Conservation (phyloP, 495 filamentous ascomycete genomes). For the Penicillium flavigenum region DNA sequence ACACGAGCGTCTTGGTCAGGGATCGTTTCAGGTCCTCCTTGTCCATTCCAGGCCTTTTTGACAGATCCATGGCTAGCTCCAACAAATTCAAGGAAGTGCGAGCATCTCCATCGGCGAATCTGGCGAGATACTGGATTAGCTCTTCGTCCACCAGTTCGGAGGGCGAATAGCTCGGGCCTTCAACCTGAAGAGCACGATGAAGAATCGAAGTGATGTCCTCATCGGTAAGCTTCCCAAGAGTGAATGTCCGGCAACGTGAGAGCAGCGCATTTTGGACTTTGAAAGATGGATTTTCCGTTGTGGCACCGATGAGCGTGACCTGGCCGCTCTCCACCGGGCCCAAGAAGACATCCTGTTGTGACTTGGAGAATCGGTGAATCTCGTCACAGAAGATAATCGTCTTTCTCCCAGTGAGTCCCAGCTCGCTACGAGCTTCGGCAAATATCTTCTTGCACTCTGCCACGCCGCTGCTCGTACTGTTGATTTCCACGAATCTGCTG, state of each 20-base stretch:
- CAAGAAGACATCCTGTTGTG: slow-evolving; percentile 93
- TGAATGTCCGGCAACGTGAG: slow-evolving; percentile 88
- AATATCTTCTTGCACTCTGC: slow-evolving; percentile 95
- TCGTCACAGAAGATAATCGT: slow-evolving; percentile 99
- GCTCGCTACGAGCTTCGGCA: slow-evolving; percentile 76
- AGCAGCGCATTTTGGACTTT: slow-evolving; percentile 87
- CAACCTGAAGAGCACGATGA: slow-evolving; percentile 64
- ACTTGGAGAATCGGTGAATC: slow-evolving; percentile 90
- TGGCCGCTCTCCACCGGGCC: slow-evolving; percentile 90
- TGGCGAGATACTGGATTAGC: slow-evolving; percentile 74
- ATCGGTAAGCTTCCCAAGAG: slow-evolving; percentile 68
- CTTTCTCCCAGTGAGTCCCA: slow-evolving; percentile 77
- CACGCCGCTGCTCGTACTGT: slow-evolving; percentile 88
- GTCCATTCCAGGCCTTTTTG: slow-evolving; percentile 50
- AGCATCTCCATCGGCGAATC: slow-evolving; percentile 88
- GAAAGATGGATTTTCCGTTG: slow-evolving; percentile 96
- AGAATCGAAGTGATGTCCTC: slow-evolving; percentile 72
- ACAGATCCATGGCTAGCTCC: slow-evolving; percentile 74
- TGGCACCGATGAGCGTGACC: slow-evolving; percentile 90
- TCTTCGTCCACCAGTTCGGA: slow-evolving; percentile 71
- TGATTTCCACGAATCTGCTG: slow-evolving; percentile 91
- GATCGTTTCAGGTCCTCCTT: slow-evolving; percentile 71
- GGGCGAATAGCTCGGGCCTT: slow-evolving; percentile 54
- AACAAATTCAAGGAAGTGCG: slow-evolving; percentile 89
- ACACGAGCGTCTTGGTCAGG: slow-evolving; percentile 87